A percentile compares a stretch with the other conserved stretches of the same genome.
Conservation (phyloP, 2,329 filamentous ascomycete species). For the Rhynchosporium graminicola region DNA sequence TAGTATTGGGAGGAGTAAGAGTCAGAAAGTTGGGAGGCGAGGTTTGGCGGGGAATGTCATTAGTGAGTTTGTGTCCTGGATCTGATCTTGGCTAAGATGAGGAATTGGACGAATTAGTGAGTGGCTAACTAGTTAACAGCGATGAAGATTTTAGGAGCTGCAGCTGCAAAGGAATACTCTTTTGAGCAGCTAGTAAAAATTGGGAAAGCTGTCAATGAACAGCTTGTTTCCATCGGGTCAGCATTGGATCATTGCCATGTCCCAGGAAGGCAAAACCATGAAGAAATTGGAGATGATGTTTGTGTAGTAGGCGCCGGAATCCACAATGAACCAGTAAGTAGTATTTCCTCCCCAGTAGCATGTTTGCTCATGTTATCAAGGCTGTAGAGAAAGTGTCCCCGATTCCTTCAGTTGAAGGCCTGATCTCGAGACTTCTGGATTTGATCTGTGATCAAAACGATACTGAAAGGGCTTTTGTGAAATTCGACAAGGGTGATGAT, state of each 20-base stretch:
- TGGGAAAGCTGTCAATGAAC: constrained; percentile 35
- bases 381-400: constrained; percentile 49
- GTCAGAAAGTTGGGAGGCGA: constrained; percentile 57
- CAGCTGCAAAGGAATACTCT: constrained; percentile 29
- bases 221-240: constrained; percentile 51
- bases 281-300: constrained; percentile 50
- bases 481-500: constrained; percentile 48
- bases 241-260: constrained; percentile 55
- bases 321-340: constrained; percentile 62
- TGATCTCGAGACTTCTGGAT: constrained; percentile 50
- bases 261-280: constrained; percentile 51
- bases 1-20: constrained; percentile 58
- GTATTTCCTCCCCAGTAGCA: too few relatives aligned
- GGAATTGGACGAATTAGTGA: background rate
- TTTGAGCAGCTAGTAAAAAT: constrained; percentile 35
- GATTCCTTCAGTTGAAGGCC: constrained; percentile 50
- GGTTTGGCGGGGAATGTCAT: constrained; percentile 64
- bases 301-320: constrained; percentile 67
- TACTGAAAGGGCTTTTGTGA: constrained; percentile 50
- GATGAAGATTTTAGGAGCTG: constrained; percentile 43
- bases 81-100: background rate
- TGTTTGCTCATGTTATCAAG: constrained; percentile 25
- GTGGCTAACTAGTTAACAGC: constrained; percentile 32
- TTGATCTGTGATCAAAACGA: constrained; percentile 50
- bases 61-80: constrained; percentile 33